Evolutionary conservation across 2,329 filamentous ascomycete genomes (phyloP), one percentile per base, ranked within the genome.

Genomic region (Penicillium sp.): DNA sequence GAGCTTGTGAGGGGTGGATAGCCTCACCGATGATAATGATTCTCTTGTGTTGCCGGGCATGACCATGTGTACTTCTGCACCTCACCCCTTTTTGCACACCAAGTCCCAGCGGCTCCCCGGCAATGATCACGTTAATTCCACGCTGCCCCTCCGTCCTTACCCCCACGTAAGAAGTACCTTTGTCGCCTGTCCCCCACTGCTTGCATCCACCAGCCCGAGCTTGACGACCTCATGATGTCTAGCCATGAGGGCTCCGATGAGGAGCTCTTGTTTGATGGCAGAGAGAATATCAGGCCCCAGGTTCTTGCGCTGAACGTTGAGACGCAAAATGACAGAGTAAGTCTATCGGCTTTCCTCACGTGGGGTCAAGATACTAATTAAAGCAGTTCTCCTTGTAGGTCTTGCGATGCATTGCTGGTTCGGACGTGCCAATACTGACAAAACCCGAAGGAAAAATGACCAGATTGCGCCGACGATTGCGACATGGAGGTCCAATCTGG

Each of bases 401-500:
- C 12, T 43, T 20, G 11, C 27, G 26, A 35, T 20, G 4, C 12
- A 6, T 40, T 1, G 26, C 3, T 6, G 12, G n/a, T 2, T 31
- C 18, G 11, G 5, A 26, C 6, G 4, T 7, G 12, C 15, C 6
- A 11, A 23, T 45, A 31, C 60, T 65, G 54, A 66, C 46, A 7
- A 27, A 22, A 18, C 11, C 5, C 40, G 27, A 56, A 63, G 59
- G 4, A 51, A 51, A 41, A 26, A 51, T 25, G 56, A 61, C 23
- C 22, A 42, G 12, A 7, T 25, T 47, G 64, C 66, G 44, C 76
- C 76, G 22, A 61, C 55, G 14, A 59, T 69, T 33, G 66, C 74
- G 23, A 60, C 67, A 51, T 79, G 76, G 76, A 70, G 77, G 49
- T 76, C 73, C 56, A 79, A 79, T 55, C 56, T 79, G 60, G 75